phyloP scores from a whole-genome alignment of 2,329 filamentous ascomycete species.

The Alternaria sp. region DNA sequence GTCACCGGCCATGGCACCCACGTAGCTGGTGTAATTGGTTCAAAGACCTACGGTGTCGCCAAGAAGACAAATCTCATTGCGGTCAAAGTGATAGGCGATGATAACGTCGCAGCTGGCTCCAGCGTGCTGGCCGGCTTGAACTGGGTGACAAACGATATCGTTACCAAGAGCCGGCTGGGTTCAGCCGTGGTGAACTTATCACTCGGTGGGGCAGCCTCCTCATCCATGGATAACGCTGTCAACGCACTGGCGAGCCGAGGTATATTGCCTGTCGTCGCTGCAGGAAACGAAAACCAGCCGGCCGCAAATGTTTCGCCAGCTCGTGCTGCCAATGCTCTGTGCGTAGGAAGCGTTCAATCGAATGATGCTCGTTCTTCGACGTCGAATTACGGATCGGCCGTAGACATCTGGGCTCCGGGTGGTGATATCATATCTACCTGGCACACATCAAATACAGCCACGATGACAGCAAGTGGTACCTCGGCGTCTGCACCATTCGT shows the following conservation, averaged over 20 bases:
- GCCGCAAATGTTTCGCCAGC: conserved; percentile 39
- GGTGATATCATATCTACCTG: conserved; percentile 54
- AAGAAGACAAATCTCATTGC: conserved; percentile 43
- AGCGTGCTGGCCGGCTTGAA: conserved; percentile 36
- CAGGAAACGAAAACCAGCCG: conserved; percentile 44
- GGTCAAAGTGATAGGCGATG: conserved; percentile 44
- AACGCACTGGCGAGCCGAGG: conserved; percentile 35
- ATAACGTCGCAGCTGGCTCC: conserved; percentile 18
- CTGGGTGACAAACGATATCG: conserved; percentile 44
- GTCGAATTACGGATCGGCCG: conserved; percentile 46
- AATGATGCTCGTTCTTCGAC: conserved; percentile 25
- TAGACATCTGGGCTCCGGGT: conserved; percentile 49
- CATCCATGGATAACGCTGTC: conserved; percentile 42
- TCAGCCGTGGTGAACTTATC: conserved; percentile 48
- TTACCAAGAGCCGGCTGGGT: conserved; percentile 28
- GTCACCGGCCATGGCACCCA: conserved; percentile 43
- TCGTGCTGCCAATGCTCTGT: conserved; percentile 40
- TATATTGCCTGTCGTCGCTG: conserved; percentile 43
- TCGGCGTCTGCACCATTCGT: conserved; percentile 73
- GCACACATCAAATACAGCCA: conserved; percentile 49
- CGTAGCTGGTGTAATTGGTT: conserved; percentile 38
- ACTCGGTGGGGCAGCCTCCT: conserved; percentile 38
- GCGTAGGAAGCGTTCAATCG: conserved; percentile 44
- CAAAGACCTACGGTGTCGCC: conserved; percentile 40
- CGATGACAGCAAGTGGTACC: conserved; percentile 61